phyloP scores from a whole-genome alignment of 176 grass and related monocot genomes.

The Bothriochloa decipiens region DNA sequence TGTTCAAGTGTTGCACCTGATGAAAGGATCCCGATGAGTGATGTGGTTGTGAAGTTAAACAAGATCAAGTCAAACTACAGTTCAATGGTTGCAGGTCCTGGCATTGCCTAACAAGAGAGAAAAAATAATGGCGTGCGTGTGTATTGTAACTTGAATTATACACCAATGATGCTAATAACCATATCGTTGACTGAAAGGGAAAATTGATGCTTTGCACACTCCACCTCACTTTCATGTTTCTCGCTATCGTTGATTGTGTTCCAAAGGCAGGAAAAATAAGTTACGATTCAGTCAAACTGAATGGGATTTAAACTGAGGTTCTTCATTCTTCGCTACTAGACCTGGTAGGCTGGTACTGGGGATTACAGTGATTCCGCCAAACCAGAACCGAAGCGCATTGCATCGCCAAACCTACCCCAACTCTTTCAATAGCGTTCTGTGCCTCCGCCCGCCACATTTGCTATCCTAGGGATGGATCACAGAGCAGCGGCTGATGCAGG shows the following conservation, averaged over 20 bases:
- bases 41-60: slow-evolving; percentile 47
- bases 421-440: no score
- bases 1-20: slow-evolving; percentile 52
- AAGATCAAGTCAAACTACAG: slow-evolving; percentile 42
- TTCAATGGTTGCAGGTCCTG: background rate
- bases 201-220: background rate
- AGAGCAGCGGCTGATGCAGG: no score
- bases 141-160: background rate
- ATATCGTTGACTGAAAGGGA: background rate
- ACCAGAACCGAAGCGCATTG: no score
- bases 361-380: no score
- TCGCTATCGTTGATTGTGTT: background rate
- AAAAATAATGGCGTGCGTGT: background rate
- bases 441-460: no score
- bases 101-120: background rate
- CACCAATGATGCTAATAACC: background rate
- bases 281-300: background rate
- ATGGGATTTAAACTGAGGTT: background rate
- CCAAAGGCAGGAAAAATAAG: background rate
- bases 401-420: no score
- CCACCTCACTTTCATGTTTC: background rate
- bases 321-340: no score
- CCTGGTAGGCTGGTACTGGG: no score
- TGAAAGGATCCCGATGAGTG: slow-evolving; percentile 46
- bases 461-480: no score